Evolutionary conservation across 208 protist genomes (phyloP).

Genomic region (Leishmania tropica): DNA sequence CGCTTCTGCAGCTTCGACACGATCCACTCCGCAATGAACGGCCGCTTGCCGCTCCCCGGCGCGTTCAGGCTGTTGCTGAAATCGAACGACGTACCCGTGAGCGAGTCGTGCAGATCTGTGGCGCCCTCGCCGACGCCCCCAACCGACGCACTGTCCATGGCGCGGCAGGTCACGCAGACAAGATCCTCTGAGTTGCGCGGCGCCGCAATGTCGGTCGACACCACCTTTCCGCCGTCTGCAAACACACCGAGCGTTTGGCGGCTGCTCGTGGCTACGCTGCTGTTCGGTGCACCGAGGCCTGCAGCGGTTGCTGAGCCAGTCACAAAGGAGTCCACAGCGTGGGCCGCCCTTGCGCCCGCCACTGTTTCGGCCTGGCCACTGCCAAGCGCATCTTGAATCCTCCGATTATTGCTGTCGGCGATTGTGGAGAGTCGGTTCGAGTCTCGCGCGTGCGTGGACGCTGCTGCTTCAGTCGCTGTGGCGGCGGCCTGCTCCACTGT

Average conservation of each 20-base stretch:
- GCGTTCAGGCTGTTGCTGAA: neutral
- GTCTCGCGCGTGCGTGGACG: neutral
- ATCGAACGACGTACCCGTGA: neutral
- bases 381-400: neutral
- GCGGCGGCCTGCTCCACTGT: neutral
- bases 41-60: neutral
- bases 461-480: neutral
- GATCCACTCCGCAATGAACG: constrained; percentile 27
- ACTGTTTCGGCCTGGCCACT: neutral
- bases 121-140: neutral
- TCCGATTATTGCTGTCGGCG: neutral
- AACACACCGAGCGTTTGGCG: neutral
- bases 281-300: neutral
- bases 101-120: neutral
- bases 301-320: neutral
- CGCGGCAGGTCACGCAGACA: neutral
- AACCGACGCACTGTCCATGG: neutral
- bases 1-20: constrained; percentile 36
- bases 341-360: neutral
- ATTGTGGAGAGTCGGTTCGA: neutral
- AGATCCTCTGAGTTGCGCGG: constrained; percentile 30
- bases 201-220: constrained; percentile 1
- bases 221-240: neutral
- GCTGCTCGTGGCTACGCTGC: neutral
- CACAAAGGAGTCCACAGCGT: neutral